Conservation (phyloP, 2,329 filamentous ascomycete species). For the Penicillium sp. region DNA sequence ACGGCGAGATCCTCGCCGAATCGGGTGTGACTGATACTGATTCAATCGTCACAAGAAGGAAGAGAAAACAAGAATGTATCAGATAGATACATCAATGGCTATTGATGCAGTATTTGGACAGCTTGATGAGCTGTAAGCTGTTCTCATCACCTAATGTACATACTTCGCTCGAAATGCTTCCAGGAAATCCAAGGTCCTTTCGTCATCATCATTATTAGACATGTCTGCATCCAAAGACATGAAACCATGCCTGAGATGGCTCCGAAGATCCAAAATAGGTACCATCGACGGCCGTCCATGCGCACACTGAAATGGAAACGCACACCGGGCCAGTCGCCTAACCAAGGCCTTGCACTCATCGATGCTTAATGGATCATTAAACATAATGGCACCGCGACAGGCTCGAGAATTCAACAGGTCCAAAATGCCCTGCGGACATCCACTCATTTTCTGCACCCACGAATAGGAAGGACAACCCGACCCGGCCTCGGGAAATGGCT, state of each 20-base stretch:
- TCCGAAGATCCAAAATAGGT: conserved; percentile 36
- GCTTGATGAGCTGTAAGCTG: neutral
- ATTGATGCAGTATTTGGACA: too few species aligned
- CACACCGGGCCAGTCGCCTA: conserved; percentile 35
- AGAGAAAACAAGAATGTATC: too few species aligned
- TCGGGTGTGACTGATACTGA: too few species aligned
- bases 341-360: conserved; percentile 40
- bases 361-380: conserved; percentile 41
- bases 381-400: conserved; percentile 48
- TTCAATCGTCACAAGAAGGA: too few species aligned
- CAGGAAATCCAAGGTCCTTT: conserved; percentile 8
- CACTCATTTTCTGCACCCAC: conserved; percentile 60
- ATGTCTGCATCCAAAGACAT: neutral
- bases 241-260: neutral
- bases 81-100: too few species aligned
- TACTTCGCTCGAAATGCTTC: conserved; percentile 16
- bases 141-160: conserved; percentile 7
- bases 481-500: neutral
- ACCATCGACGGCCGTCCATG: conserved; percentile 48
- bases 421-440: conserved; percentile 68
- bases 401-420: conserved; percentile 53
- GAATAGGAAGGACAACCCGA: neutral
- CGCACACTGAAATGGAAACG: conserved; percentile 48
- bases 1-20: too few species aligned
- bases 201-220: conserved; percentile 4